Conservation (phyloP, 169 alveolate species). For the Perkinsus chesapeaki region DNA sequence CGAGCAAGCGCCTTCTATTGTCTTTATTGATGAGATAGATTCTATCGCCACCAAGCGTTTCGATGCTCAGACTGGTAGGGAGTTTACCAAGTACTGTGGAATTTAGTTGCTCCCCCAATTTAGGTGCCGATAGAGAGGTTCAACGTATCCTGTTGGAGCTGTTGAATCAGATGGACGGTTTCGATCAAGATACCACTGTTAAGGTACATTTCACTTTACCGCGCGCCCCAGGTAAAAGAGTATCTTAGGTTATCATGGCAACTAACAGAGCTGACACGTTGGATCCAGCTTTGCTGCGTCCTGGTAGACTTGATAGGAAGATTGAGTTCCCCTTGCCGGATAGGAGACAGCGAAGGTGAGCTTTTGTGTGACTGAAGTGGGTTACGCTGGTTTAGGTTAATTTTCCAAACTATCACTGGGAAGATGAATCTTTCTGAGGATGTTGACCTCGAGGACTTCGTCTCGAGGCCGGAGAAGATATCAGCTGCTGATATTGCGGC, state of each 20-base stretch:
- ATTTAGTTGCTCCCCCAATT: neutral
- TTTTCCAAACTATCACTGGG: conserved; percentile 90
- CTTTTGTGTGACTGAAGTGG: conserved; percentile 12
- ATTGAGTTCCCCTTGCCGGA: conserved; percentile 98
- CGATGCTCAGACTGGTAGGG: conserved; percentile 47
- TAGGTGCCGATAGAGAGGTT: conserved; percentile 96
- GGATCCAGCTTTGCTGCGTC: conserved; percentile 97
- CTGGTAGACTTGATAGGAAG: conserved; percentile 95
- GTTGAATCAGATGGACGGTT: conserved; percentile 98
- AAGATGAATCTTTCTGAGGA: conserved; percentile 95
- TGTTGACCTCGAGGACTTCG: conserved; percentile 93
- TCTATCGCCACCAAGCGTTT: conserved; percentile 92
- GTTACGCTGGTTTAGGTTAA: conserved; percentile 9
- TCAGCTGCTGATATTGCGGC: conserved; percentile 98
- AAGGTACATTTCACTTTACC: conserved; percentile 37
- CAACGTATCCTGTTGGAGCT: conserved; percentile 93
- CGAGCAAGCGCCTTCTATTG: conserved; percentile 93
- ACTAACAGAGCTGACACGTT: conserved; percentile 98
- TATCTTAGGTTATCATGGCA: conserved; percentile 87
- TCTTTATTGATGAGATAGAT: conserved; percentile 97
- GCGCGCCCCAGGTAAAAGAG: too few species aligned
- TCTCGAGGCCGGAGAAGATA: conserved; percentile 92
- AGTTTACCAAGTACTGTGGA: conserved; percentile 5
- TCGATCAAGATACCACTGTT: conserved; percentile 92
- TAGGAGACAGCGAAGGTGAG: conserved; percentile 89